Percentiles rank a stretch among this genome's conserved stretches.
Conservation (phyloP, 495 filamentous ascomycete species). For the Cetradonia linearis region DNA sequence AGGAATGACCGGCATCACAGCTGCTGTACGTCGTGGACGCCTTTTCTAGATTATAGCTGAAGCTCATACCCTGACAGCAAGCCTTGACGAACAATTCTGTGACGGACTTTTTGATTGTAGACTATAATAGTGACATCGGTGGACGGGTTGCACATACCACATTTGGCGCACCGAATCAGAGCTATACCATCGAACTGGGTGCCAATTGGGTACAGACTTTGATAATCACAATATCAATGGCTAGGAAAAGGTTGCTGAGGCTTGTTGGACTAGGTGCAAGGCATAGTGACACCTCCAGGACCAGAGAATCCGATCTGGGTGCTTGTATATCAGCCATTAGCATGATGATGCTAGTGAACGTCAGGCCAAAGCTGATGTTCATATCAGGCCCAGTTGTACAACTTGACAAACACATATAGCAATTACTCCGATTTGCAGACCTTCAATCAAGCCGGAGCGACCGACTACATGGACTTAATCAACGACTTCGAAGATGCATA, state of each 20-base stretch:
- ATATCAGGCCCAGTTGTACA: constrained; percentile 48
- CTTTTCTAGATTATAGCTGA: constrained; percentile 19
- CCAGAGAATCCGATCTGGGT: constrained; percentile 63
- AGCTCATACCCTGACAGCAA: constrained; percentile 38
- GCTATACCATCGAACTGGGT: constrained; percentile 53
- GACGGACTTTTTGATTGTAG: constrained; percentile 59
- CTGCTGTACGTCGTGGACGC: constrained; percentile 45
- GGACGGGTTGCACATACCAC: constrained; percentile 47
- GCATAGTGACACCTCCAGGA: constrained; percentile 45
- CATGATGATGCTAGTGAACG: not conserved
- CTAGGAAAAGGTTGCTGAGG: not conserved
- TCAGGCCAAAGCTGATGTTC: not conserved
- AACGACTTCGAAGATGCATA: constrained; percentile 45
- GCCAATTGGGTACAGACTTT: constrained; percentile 50
- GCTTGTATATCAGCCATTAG: constrained; percentile 32
- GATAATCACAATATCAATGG: not conserved
- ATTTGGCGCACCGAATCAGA: constrained; percentile 40
- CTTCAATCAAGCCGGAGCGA: constrained; percentile 46
- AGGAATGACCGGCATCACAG: constrained; percentile 59
- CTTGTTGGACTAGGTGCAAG: constrained; percentile 44
- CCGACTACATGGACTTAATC: constrained; percentile 42
- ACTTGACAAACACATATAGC: constrained; percentile 48
- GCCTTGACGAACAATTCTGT: constrained; percentile 53
- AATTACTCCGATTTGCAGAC: constrained; percentile 52
- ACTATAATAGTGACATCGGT: constrained; percentile 54